Evolutionary conservation across 1,284 basidiomycete genomes (phyloP).

Genomic region (Mrakiaceae sp.): DNA sequence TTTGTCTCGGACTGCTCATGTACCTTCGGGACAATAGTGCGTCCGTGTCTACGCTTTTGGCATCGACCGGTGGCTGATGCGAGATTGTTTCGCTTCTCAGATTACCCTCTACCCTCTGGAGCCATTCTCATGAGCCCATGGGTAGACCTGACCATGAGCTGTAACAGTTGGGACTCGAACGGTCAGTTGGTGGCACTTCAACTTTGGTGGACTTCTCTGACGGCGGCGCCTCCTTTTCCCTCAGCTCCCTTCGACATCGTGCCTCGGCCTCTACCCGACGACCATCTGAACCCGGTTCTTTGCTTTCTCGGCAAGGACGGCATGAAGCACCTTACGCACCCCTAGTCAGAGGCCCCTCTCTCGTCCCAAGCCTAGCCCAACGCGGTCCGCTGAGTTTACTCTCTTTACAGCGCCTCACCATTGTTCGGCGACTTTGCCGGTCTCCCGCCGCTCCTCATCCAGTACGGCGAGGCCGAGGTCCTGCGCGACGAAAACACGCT

Average conservation of each 20-base stretch:
- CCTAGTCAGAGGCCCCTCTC: conserved; percentile 43
- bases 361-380: neutral
- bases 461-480: conserved; percentile 88
- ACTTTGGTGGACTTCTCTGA: no score
- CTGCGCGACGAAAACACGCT: conserved; percentile 84
- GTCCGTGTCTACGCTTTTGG: neutral
- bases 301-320: conserved; percentile 79
- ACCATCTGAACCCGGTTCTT: conserved; percentile 84
- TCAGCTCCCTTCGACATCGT: conserved; percentile 53
- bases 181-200: conserved; percentile 34
- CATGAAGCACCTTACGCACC: conserved; percentile 80
- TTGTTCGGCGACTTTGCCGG: conserved; percentile 84
- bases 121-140: conserved; percentile 84
- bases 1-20: conserved; percentile 75
- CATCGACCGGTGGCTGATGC: neutral
- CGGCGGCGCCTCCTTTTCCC: neutral
- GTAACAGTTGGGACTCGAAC: conserved; percentile 95
- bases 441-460: conserved; percentile 82
- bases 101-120: conserved; percentile 65
- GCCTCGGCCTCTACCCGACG: conserved; percentile 58
- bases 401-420: conserved; percentile 52
- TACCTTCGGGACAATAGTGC: conserved; percentile 74
- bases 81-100: neutral
- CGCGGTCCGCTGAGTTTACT: neutral
- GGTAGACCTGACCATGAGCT: conserved; percentile 92